A percentile compares a stretch with the other conserved stretches of the same genome.
Conservation (phyloP, 345 rosid genomes). For the Populus deltoides region DNA sequence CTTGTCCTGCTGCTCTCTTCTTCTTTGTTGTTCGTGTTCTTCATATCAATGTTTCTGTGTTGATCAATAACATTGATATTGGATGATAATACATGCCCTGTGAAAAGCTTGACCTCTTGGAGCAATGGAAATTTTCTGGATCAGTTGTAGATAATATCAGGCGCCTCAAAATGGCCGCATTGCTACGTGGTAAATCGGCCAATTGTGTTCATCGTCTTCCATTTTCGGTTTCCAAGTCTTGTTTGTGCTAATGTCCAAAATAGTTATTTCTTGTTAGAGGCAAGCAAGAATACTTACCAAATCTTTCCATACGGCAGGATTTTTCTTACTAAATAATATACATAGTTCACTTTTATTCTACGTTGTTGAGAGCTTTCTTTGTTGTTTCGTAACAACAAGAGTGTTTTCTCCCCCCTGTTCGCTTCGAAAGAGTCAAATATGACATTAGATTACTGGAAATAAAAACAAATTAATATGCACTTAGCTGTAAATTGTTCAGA, state of each 20-base stretch:
- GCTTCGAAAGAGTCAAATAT: neutral
- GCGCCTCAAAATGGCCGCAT: neutral
- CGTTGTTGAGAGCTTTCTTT: neutral
- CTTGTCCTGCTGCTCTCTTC: neutral
- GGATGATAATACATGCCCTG: neutral
- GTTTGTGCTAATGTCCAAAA: neutral
- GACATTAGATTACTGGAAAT: neutral
- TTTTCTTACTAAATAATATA: neutral
- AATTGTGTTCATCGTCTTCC: neutral
- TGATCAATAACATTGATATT: neutral
- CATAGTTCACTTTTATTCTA: neutral
- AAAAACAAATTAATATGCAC: neutral
- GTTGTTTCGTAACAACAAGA: neutral
- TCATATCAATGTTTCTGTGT: neutral
- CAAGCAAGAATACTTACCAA: neutral
- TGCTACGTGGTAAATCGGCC: neutral
- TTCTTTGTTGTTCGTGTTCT: neutral
- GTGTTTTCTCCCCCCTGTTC: neutral
- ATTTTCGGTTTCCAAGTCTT: neutral
- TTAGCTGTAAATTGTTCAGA: neutral
- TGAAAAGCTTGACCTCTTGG: neutral
- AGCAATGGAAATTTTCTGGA: neutral
- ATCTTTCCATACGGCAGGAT: neutral
- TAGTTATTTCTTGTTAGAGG: neutral
- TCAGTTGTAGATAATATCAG: neutral